These are phyloP conservation scores for Gymnopilus junonius DNA, from an alignment of 768 basidiomycete species.

Conservation along the genomic window DNA sequence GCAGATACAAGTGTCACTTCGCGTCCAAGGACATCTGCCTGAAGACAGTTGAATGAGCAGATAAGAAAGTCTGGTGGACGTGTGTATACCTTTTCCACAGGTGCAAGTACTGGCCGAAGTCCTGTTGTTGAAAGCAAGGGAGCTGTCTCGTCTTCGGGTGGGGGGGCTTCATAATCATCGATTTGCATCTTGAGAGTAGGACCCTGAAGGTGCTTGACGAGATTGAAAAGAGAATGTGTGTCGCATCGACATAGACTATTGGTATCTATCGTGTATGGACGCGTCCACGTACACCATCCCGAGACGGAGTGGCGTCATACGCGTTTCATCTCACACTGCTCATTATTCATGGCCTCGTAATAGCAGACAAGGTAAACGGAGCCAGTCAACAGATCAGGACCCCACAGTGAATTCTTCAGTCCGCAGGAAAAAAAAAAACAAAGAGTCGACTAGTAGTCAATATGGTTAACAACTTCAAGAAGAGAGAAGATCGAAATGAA, in stretches of 20 bases:
- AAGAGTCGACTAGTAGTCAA: background rate
- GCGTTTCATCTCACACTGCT: background rate
- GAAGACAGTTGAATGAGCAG: background rate
- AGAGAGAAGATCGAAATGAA: background rate
- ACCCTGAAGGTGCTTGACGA: background rate
- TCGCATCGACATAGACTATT: background rate
- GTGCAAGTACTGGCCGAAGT: constrained; percentile 21
- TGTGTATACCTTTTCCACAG: constrained; percentile 29
- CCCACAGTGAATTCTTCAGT: background rate
- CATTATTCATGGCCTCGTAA: background rate
- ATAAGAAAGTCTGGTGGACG: background rate
- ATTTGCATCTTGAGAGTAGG: background rate
- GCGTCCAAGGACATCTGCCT: constrained; percentile 35
- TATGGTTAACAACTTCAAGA: background rate
- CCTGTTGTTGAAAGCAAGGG: background rate
- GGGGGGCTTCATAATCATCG: background rate
- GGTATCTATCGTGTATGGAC: background rate
- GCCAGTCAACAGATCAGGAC: background rate
- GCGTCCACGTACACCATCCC: constrained; percentile 7
- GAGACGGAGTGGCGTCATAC: constrained; percentile 14
- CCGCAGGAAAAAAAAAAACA: background rate
- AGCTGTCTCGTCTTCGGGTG: background rate
- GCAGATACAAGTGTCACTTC: constrained; percentile 40
- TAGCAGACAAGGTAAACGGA: background rate
- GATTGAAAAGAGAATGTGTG: background rate